Conservation (phyloP, 768 basidiomycete species). For the Heimioporus sp. region DNA sequence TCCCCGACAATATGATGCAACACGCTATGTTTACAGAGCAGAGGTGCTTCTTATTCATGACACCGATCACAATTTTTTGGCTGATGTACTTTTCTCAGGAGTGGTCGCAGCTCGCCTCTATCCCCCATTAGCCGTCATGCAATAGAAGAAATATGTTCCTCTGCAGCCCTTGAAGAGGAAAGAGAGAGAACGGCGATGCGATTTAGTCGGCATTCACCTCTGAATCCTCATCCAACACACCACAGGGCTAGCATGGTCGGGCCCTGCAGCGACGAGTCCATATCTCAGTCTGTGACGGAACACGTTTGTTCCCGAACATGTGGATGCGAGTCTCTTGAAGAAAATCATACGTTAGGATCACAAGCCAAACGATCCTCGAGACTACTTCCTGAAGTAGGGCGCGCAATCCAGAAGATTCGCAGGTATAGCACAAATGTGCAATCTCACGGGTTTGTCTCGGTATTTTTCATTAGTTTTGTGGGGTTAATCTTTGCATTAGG, state of each 20-base stretch:
- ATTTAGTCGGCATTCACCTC: neutral
- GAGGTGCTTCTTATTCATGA: neutral
- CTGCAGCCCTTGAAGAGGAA: neutral
- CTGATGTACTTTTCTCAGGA: slow-evolving; percentile 5
- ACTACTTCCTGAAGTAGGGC: neutral
- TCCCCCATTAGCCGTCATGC: slow-evolving; percentile 16
- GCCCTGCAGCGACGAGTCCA: neutral
- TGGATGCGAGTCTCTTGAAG: neutral
- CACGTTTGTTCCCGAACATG: neutral
- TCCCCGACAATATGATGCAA: slow-evolving; percentile 2
- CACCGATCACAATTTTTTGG: neutral
- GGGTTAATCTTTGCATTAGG: slow-evolving; percentile 6
- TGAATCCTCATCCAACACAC: neutral
- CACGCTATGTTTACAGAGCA: neutral
- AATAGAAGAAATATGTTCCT: slow-evolving; percentile 15
- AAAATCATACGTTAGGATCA: neutral
- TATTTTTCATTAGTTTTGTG: neutral
- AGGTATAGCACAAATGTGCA: neutral
- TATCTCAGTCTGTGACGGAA: neutral
- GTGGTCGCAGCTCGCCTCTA: slow-evolving; percentile 10
- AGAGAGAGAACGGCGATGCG: neutral
- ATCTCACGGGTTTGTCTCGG: slow-evolving; percentile 10
- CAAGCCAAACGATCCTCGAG: neutral
- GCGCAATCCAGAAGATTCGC: neutral
- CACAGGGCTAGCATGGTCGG: neutral